phyloP scores from a whole-genome alignment of 2,329 filamentous ascomycete species.

The Metarhizium rileyi region DNA sequence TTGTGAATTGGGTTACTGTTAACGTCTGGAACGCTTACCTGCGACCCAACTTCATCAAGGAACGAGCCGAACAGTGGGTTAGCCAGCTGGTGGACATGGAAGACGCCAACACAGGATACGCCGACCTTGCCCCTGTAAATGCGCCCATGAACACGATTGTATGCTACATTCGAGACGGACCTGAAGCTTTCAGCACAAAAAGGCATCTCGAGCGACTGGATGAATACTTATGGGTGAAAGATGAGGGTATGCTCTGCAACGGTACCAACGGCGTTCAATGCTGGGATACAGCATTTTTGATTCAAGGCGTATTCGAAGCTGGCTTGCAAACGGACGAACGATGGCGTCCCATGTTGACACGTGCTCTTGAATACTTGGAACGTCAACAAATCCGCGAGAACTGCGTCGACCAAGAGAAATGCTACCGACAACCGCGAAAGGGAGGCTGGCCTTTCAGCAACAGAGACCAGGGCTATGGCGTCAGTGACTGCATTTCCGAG shows the following conservation, averaged over 20 bases:
- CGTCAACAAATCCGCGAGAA: constrained; percentile 85
- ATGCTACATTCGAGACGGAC: constrained; percentile 78
- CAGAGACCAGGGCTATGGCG: constrained; percentile 83
- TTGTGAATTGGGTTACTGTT: constrained; percentile 67
- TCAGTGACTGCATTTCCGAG: constrained; percentile 91
- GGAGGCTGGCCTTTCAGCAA: constrained; percentile 96
- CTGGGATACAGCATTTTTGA: constrained; percentile 90
- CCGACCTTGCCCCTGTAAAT: constrained; percentile 81
- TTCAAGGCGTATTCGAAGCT: constrained; percentile 72
- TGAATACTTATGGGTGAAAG: constrained; percentile 86
- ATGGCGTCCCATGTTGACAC: constrained; percentile 75
- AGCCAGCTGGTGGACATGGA: constrained; percentile 83
- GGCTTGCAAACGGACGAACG: constrained; percentile 67
- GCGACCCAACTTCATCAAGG: constrained; percentile 53
- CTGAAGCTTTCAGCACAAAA: constrained; percentile 59
- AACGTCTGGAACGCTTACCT: constrained; percentile 75
- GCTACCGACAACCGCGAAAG: constrained; percentile 84
- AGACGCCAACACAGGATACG: constrained; percentile 84
- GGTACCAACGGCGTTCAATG: constrained; percentile 97
- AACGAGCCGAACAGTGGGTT: constrained; percentile 68
- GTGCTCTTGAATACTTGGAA: constrained; percentile 78
- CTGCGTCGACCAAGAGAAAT: constrained; percentile 62
- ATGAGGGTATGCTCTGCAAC: constrained; percentile 88
- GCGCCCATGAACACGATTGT: constrained; percentile 81
- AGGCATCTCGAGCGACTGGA: constrained; percentile 72